Conservation (phyloP, 805 yeast species). For the Kodamaea kaohsiungensis region DNA sequence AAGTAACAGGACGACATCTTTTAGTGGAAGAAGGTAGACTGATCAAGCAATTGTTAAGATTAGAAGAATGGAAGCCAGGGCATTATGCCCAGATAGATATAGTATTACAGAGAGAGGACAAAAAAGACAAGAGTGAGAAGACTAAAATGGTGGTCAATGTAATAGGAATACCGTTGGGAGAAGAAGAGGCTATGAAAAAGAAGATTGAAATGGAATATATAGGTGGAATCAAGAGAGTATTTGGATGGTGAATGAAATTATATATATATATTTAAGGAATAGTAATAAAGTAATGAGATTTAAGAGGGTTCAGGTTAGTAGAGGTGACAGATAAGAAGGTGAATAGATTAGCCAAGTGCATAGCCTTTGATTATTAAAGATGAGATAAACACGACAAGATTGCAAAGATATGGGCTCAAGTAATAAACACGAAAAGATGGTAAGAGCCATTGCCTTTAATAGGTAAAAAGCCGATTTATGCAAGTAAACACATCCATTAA, state of each 20-base stretch:
- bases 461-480: no score
- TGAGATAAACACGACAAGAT: no score
- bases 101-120: background rate
- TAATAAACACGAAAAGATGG: no score
- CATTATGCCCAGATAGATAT: constrained; percentile 1
- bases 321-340: no score
- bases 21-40: background rate
- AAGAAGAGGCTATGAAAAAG: background rate
- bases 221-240: background rate
- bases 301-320: no score
- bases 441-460: no score
- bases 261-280: no score
- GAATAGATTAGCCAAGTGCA: no score
- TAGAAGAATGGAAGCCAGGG: background rate
- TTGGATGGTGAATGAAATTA: constrained; percentile 2
- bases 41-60: background rate
- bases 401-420: no score
- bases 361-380: no score
- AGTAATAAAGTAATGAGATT: background rate
- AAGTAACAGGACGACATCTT: background rate
- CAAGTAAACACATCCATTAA: no score
- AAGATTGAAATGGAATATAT: background rate
- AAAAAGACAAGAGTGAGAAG: no score
- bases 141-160: background rate
- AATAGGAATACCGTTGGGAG: background rate